phyloP scores from a whole-genome alignment of 441 rosid species.

The Bocquillonia castaneifolia region DNA sequence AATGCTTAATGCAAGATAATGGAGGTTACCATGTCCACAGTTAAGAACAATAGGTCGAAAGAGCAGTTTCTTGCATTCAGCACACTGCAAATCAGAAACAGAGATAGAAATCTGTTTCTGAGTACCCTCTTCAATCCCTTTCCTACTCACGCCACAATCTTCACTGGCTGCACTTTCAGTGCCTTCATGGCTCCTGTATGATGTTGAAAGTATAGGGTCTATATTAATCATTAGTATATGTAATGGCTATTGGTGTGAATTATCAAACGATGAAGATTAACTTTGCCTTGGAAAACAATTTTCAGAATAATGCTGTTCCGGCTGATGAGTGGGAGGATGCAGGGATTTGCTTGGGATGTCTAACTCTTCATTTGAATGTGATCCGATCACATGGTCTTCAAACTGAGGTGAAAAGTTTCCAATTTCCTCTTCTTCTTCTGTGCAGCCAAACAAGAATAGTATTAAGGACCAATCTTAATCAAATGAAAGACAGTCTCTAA shows the following conservation, averaged over 20 bases:
- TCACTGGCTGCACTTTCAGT: constrained; percentile 22
- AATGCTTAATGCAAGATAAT: neutral
- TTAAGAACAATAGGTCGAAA: constrained; percentile 61
- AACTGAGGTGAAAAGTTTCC: constrained; percentile 54
- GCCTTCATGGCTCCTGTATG: too few relatives aligned
- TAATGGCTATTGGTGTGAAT: too few relatives aligned
- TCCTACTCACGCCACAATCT: too few relatives aligned
- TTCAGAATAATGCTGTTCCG: constrained; percentile 19
- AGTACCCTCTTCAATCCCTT: too few relatives aligned
- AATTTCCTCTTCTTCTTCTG: constrained; percentile 52
- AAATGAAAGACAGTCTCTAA: neutral
- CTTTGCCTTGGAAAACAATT: constrained; percentile 22
- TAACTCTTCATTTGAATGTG: constrained; percentile 23
- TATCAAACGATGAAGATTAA: too few relatives aligned
- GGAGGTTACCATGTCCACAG: constrained; percentile 74
- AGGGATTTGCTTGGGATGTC: too few relatives aligned
- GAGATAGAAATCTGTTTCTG: too few relatives aligned
- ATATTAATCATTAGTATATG: too few relatives aligned
- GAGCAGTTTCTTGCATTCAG: constrained; percentile 60
- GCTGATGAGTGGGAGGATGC: too few relatives aligned
- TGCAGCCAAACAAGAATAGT: constrained; percentile 17
- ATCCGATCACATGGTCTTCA: constrained; percentile 25
- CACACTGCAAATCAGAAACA: constrained; percentile 49
- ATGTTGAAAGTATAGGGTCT: too few relatives aligned
- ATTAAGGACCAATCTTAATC: neutral